phyloP scores from a whole-genome alignment of 2,329 filamentous ascomycete species.

The Aspergillus sergii region DNA sequence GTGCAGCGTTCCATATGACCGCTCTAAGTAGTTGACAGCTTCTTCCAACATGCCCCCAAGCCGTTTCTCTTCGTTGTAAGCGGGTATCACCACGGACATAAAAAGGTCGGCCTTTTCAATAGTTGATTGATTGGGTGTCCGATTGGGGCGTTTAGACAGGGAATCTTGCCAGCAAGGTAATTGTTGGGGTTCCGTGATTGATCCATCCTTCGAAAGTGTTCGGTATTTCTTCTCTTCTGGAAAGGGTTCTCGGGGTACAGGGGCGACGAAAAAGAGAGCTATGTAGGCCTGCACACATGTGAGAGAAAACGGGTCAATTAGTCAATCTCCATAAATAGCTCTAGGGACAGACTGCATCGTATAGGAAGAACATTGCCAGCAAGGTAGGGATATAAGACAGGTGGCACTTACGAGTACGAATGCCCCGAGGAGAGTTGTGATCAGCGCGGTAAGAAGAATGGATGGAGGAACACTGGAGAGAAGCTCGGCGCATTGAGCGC shows the following conservation, averaged over 20 bases:
- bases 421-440: constrained; percentile 34
- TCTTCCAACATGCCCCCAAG: constrained; percentile 85
- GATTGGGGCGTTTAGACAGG: constrained; percentile 63
- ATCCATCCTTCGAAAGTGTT: constrained; percentile 70
- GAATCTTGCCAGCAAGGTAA: constrained; percentile 88
- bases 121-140: constrained; percentile 41
- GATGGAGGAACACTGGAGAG: constrained; percentile 31
- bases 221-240: constrained; percentile 83
- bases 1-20: constrained; percentile 64
- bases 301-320: neutral
- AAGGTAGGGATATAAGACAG: constrained; percentile 4
- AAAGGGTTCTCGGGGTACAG: constrained; percentile 72
- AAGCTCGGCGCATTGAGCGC: constrained; percentile 36
- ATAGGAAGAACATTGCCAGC: neutral
- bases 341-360: neutral
- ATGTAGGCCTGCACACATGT: constrained; percentile 59
- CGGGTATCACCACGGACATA: constrained; percentile 89
- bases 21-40: constrained; percentile 82
- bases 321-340: neutral
- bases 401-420: constrained; percentile 36
- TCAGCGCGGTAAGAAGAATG: constrained; percentile 31
- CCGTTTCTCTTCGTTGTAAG: constrained; percentile 90
- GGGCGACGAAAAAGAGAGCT: constrained; percentile 74
- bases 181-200: constrained; percentile 54
- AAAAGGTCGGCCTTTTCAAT: constrained; percentile 79